phyloP scores from a whole-genome alignment of 805 yeast species.

The Metschnikowia hibisci region DNA sequence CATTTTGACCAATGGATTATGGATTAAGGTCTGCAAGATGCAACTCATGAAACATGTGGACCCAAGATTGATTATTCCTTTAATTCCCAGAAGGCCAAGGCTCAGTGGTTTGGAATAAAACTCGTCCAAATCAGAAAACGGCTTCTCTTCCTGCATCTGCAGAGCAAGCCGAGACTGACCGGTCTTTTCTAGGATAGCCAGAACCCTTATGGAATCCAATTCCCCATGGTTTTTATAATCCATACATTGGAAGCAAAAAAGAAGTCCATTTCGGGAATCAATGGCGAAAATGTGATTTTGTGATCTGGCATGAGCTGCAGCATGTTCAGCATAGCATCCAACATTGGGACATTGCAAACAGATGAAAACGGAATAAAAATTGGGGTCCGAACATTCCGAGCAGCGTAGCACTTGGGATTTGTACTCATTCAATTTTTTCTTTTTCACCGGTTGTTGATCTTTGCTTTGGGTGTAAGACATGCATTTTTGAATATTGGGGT shows the following conservation, averaged over 20 bases:
- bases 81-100: conserved; percentile 69
- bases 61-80: conserved; percentile 91
- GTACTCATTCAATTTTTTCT: conserved; percentile 34
- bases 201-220: conserved; percentile 49
- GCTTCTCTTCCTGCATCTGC: conserved; percentile 2
- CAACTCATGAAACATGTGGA: conserved; percentile 97
- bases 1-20: conserved; percentile 81
- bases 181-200: conserved; percentile 5
- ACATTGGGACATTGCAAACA: conserved; percentile 77
- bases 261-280: conserved; percentile 60
- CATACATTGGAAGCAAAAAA: conserved; percentile 77
- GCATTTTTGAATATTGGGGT: conserved; percentile 17
- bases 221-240: conserved; percentile 62
- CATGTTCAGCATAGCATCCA: conserved; percentile 55
- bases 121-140: conserved; percentile 2
- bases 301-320: conserved; percentile 28
- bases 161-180: conserved; percentile 2
- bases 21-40: conserved; percentile 82
- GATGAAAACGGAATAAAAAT: conserved; percentile 47
- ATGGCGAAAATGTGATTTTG: conserved; percentile 44
- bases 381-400: conserved; percentile 42
- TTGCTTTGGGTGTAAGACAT: conserved; percentile 28
- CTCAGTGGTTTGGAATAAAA: conserved; percentile 37
- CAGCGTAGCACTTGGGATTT: conserved; percentile 48
- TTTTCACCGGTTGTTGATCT: conserved; percentile 38